Base-by-base conservation (phyloP, 2,329 filamentous ascomycete genomes). In the Fusarium abutilonis region DNA sequence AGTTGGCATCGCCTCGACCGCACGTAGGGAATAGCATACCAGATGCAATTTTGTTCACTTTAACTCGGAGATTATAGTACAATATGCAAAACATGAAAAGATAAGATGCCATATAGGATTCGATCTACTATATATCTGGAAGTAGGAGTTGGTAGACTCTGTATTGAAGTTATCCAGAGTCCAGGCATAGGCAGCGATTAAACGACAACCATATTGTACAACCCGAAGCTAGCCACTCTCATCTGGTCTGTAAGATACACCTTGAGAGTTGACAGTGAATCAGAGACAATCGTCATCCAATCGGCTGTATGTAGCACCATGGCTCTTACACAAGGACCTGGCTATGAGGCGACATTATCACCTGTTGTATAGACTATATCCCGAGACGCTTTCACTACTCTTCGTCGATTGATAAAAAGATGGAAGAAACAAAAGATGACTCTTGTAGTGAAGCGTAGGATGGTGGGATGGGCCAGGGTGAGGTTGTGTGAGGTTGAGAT, bases 401-500 rank as follows among this genome's bases (percentile, higher is more conserved):
- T 15, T 31, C 14, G 14, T 29, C 13, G 3, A 23, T 13, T 13
- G 9, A 26, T n/a, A 11, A 17, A 26, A 8, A 40, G 2, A 5
- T 34, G 7, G 11, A 43, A 9, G 6, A 43, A 19, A 10, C 15
- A 19, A 11, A 19, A 9, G 13, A 34, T 19, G 15, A 17, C 36
- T 29, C 4, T 21, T 42, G 45, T 17, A 40, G 41, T 32, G 14
- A 31, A 34, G 34, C 32, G 51, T 48, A 44, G 43, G 57, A 41
- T 10, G 55, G 35, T 36, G 32, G 52, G 41, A 51, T 52, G 45
- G 56, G 55, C 43, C 38, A 35, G 52, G 64, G 40, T 48, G 67
- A 70, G 64, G 67, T 70, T 63, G 60, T 64, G 52, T 57, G 63
- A 67, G 64, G 67, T 70, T 42, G 31, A 38, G 19, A 29, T 15